Percentiles rank a stretch among this genome's conserved stretches.
Evolutionary conservation across 768 basidiomycete species (phyloP).

Genomic region (Naganishia antarctica): DNA sequence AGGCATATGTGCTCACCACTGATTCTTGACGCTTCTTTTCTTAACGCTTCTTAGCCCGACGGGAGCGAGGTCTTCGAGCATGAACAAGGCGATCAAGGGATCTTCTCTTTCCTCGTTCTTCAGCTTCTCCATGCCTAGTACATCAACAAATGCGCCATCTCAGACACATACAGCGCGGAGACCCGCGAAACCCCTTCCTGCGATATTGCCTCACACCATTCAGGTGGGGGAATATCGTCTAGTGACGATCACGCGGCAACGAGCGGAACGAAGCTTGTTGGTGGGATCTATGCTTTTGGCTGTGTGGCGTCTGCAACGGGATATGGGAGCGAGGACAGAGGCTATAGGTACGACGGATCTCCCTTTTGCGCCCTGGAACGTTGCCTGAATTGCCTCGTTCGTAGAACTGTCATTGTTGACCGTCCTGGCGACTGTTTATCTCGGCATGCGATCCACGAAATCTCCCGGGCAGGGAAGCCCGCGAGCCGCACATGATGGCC

Average conservation of each 20-base stretch:
- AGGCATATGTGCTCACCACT: too few species aligned
- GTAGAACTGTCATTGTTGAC: constrained; percentile 7
- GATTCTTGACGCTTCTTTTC: too few species aligned
- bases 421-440: background rate
- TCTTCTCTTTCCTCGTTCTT: constrained; percentile 4
- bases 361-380: too few species aligned
- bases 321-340: constrained; percentile 37
- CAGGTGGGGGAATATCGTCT: background rate
- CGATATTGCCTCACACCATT: background rate
- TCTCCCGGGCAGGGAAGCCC: background rate
- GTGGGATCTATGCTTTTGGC: constrained; percentile 33
- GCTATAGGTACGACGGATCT: constrained; percentile 36
- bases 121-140: background rate
- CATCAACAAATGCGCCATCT: background rate
- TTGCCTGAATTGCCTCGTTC: background rate
- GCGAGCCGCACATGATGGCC: background rate
- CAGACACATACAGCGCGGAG: background rate
- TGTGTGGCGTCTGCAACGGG: constrained; percentile 28
- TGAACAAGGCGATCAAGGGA: background rate
- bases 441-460: constrained; percentile 1
- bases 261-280: constrained; percentile 39
- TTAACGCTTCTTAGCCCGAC: background rate
- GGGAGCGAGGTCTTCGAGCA: too few species aligned
- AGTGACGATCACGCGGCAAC: constrained; percentile 32
- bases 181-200: constrained; percentile 3